Conservation (phyloP, 2,329 filamentous ascomycete genomes). For the Aspergillus sp. region DNA sequence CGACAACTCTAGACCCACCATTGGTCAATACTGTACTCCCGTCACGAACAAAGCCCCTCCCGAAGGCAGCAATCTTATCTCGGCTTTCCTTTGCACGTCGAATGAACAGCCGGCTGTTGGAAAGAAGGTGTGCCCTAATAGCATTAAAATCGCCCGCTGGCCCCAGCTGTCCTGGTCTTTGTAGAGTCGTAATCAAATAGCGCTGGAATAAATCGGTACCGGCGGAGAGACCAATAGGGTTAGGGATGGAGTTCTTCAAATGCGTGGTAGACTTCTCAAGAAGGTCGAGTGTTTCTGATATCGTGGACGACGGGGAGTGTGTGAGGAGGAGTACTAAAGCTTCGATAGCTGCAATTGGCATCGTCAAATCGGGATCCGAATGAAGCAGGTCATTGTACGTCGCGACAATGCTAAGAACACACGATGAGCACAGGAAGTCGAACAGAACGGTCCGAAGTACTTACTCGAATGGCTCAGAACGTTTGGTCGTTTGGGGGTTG, state of each 20-base stretch:
- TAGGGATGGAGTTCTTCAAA: constrained; percentile 76
- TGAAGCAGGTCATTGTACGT: constrained; percentile 64
- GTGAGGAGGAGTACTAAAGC: constrained; percentile 84
- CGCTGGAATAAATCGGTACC: constrained; percentile 95
- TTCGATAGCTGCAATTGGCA: constrained; percentile 93
- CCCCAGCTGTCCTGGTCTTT: constrained; percentile 53
- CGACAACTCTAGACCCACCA: constrained; percentile 82
- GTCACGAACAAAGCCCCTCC: constrained; percentile 74
- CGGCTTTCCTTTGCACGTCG: constrained; percentile 81
- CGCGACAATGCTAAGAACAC: constrained; percentile 56
- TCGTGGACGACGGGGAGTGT: constrained; percentile 76
- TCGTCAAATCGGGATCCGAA: constrained; percentile 81
- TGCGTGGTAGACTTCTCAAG: constrained; percentile 74
- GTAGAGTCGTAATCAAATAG: constrained; percentile 77
- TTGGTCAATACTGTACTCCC: constrained; percentile 84
- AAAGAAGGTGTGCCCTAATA: constrained; percentile 77
- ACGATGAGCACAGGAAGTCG: constrained; percentile 17
- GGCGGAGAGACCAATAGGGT: constrained; percentile 88
- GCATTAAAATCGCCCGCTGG: constrained; percentile 72
- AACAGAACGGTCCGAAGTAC: constrained; percentile 9
- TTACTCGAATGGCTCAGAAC: constrained; percentile 41
- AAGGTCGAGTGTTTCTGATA: constrained; percentile 89
- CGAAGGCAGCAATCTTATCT: constrained; percentile 77
- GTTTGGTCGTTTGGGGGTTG: constrained; percentile 21
- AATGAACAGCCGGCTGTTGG: constrained; percentile 84